Base-by-base conservation (phyloP, 495 filamentous ascomycete species). In the Letharia columbiana region DNA sequence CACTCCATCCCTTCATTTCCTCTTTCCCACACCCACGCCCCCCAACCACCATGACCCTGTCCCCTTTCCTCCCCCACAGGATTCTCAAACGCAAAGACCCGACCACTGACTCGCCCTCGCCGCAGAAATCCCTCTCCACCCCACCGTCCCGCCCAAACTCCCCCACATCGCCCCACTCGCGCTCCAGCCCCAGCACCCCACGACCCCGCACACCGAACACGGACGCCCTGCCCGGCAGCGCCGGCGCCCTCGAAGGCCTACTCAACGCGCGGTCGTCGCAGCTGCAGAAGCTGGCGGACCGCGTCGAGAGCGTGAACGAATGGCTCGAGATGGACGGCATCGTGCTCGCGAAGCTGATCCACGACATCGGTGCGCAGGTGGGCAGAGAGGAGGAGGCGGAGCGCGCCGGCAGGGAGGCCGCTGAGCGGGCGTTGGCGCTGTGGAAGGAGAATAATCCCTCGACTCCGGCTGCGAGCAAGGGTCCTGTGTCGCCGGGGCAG, bases 281-380 rank as follows among this genome's bases (percentile, higher is more conserved):
- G 56, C 40, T 68, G 18, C 62, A 64, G 37, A 57, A 44, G 40
- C 31, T 68, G 4, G 66, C 66, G 33, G 66, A 68, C 52, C 15
- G 66, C 5, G 66, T 35, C 31, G 62, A 68, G 37, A n/a, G 31
- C 20, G 52, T 68, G 13, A 68, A 68, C 57, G 66, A 68, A 28
- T 68, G 66, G 66, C 47, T 68, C 17, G 66, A 68, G 28, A 23
- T 61, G 28, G 66, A 68, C 54, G 37, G 33, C 2, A 68, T 68
- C 9, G 56, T 65, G 10, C 23, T 65, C 1, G 17, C 28, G 20
- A 31, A 49, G 39, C 40, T 68, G 31, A 31, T 54, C 9, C 20
- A 49, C 2, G 44, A 65, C 9, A 31, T 20, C 7, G 28, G 40
- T n/a, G 3, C 49, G 45, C 12, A 52, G 18, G 15, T 18, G 10